Base-by-base conservation (phyloP, 352 stramenopile genomes). In the Hyaloperonospora arabidopsidis region DNA sequence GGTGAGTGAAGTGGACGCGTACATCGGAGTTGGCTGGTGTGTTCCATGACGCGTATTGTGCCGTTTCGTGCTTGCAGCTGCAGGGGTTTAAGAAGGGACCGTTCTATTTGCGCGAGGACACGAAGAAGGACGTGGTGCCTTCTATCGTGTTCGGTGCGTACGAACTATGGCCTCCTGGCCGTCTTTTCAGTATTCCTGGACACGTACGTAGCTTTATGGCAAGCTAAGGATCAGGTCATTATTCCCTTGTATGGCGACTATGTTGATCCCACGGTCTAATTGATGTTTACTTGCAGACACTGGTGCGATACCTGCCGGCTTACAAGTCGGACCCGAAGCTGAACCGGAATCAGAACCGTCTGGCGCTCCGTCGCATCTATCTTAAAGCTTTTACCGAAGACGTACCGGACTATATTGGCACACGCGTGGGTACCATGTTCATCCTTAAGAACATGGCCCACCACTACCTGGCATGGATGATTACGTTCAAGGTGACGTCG, bases 1-100 rank as follows among this genome's bases (percentile, higher is more conserved):
- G 48, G 76, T 87, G 32, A 48, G 54, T 32, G 25, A 32, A 22
- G 14, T 25, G 18, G 18, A 6, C 2, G 19, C 39, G 19, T 45
- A 11, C 28, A 39, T 35, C 6, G 2, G 1, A 2, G 39, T 25
- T 36, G 40, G 3, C 12, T 47, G 5, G 2, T 23, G 25, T 14
- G 18, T 19, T 22, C 59, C 2, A 55, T 45, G 7, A 28, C 40
- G 19, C 22, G 35, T 8, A n/a, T 45, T 60, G 2, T 14, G 12
- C 6, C 14, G n/a, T 13, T 47, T 19, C 14, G 5, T 17, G 13
- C 58, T 25, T 59, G n/a, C 50, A 88, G 77, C 64, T 93, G 23
- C 78, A 89, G 70, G 79, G 89, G 41, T 93, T 93, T 61, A 93
- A 93, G 65, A 93, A 93, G 52, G 83, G 83, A 1, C 83, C 83